Percentiles rank a stretch among this genome's conserved stretches.
These are phyloP conservation scores for Daedaleopsis nitida DNA, from an alignment of 768 basidiomycete genomes.

Conservation along the genomic window DNA sequence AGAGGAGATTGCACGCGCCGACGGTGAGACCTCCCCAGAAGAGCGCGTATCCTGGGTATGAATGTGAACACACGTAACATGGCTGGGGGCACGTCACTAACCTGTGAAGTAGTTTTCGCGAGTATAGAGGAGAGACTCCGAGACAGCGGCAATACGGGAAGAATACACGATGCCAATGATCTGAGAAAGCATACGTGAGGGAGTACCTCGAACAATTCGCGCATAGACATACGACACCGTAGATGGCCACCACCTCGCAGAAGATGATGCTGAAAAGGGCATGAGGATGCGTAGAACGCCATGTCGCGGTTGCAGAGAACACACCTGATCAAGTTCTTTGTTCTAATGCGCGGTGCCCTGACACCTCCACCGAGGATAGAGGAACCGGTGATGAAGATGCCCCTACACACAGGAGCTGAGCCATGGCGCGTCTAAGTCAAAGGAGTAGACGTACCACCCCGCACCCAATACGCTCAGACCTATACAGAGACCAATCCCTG, in stretches of 20 bases:
- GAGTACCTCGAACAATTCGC: background rate
- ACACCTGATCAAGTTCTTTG: slow-evolving; percentile 97
- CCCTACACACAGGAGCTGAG: slow-evolving; percentile 55
- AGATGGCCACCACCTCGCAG: slow-evolving; percentile 99
- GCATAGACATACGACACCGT: slow-evolving; percentile 75
- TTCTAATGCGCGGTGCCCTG: slow-evolving; percentile 87
- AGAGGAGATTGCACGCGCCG: slow-evolving; percentile 91
- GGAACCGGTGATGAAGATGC: slow-evolving; percentile 96
- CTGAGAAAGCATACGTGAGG: slow-evolving; percentile 36
- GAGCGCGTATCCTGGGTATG: slow-evolving; percentile 74
- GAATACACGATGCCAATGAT: slow-evolving; percentile 98
- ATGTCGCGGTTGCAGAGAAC: slow-evolving; percentile 15
- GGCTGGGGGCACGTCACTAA: slow-evolving; percentile 24
- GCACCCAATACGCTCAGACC: slow-evolving; percentile 94
- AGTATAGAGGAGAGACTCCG: slow-evolving; percentile 75
- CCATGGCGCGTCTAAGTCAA: background rate
- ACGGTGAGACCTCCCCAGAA: slow-evolving; percentile 98
- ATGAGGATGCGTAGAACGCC: background rate
- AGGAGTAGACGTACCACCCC: slow-evolving; percentile 70
- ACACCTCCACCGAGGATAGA: slow-evolving; percentile 97
- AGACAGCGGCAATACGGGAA: slow-evolving; percentile 65
- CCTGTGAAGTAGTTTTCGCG: slow-evolving; percentile 92
- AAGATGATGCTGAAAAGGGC: slow-evolving; percentile 80
- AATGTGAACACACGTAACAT: background rate
- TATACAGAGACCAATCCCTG: slow-evolving; percentile 90